These are phyloP conservation scores for Schwanniomyces occidentalis DNA, from an alignment of 805 yeast genomes.

Conservation along the genomic window DNA sequence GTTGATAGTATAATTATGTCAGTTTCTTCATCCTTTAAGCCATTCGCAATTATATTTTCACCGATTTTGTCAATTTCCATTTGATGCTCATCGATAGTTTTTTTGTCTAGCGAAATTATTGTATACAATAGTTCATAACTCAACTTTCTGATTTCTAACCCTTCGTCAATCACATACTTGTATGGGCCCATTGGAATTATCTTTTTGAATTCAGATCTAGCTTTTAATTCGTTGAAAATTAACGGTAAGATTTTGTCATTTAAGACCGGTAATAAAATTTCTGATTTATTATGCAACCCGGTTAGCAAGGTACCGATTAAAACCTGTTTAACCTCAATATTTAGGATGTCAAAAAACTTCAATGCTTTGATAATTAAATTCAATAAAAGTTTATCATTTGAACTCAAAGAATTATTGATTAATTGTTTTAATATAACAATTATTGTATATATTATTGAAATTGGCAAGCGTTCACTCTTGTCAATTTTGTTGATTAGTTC, in stretches of 20 bases:
- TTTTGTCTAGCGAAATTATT: slow-evolving; percentile 34
- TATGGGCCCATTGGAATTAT: slow-evolving; percentile 83
- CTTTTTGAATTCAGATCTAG: slow-evolving; percentile 58
- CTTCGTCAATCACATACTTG: slow-evolving; percentile 79
- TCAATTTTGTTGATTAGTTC: slow-evolving; percentile 16
- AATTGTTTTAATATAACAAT: slow-evolving; percentile 36
- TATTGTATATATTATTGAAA: slow-evolving; percentile 25
- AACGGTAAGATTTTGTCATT: slow-evolving; percentile 46
- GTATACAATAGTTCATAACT: slow-evolving; percentile 70
- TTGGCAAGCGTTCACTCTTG: slow-evolving; percentile 12
- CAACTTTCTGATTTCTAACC: slow-evolving; percentile 69
- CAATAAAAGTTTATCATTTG: slow-evolving; percentile 12
- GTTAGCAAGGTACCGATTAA: slow-evolving; percentile 59
- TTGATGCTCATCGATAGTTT: slow-evolving; percentile 15
- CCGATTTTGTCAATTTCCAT: slow-evolving; percentile 36
- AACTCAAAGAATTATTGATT: slow-evolving; percentile 16
- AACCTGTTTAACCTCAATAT: slow-evolving; percentile 58
- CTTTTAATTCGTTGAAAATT: slow-evolving; percentile 53
- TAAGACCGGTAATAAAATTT: slow-evolving; percentile 45
- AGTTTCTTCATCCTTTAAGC: slow-evolving; percentile 62
- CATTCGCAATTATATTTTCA: slow-evolving; percentile 44
- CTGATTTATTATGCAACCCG: slow-evolving; percentile 57
- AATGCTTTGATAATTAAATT: slow-evolving; percentile 16
- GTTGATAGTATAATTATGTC: slow-evolving; percentile 57
- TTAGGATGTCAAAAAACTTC: slow-evolving; percentile 26